Evolutionary conservation across 805 yeast genomes (phyloP).

Genomic region (Millerozyma miso): DNA sequence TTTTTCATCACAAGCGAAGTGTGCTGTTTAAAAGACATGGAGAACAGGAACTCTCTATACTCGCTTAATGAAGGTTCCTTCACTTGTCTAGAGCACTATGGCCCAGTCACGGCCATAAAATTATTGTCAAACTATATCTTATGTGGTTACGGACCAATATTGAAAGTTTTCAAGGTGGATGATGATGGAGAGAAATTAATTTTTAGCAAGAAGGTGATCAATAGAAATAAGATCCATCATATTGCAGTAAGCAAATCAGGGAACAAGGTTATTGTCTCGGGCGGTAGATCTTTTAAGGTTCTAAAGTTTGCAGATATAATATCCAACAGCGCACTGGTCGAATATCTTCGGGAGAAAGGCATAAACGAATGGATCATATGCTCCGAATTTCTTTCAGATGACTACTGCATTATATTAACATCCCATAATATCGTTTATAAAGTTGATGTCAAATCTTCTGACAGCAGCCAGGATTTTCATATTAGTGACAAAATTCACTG

Average conservation of each 20-base stretch:
- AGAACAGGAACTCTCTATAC: neutral
- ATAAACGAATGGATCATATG: constrained; percentile 79
- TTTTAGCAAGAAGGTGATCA: constrained; percentile 46
- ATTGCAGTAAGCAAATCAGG: constrained; percentile 38
- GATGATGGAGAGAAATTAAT: constrained; percentile 28
- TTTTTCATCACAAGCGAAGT: neutral
- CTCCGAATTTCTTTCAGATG: constrained; percentile 44
- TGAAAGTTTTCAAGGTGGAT: constrained; percentile 47
- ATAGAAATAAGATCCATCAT: constrained; percentile 81
- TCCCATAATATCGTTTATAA: constrained; percentile 69
- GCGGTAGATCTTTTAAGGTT: constrained; percentile 66
- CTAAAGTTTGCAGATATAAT: constrained; percentile 27
- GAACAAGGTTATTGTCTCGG: constrained; percentile 46
- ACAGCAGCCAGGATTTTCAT: constrained; percentile 14
- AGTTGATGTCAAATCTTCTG: constrained; percentile 26
- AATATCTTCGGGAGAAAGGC: constrained; percentile 38
- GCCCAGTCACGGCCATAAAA: constrained; percentile 68
- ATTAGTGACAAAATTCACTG: constrained; percentile 38
- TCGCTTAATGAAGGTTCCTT: constrained; percentile 8
- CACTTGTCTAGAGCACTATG: constrained; percentile 38
- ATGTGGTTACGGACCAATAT: constrained; percentile 69
- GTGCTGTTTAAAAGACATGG: neutral
- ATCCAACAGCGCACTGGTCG: constrained; percentile 8
- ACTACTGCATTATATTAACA: constrained; percentile 50
- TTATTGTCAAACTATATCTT: constrained; percentile 35